Evolutionary conservation across 257 asterid species (phyloP).

Genomic region (Solanum virginianum): DNA sequence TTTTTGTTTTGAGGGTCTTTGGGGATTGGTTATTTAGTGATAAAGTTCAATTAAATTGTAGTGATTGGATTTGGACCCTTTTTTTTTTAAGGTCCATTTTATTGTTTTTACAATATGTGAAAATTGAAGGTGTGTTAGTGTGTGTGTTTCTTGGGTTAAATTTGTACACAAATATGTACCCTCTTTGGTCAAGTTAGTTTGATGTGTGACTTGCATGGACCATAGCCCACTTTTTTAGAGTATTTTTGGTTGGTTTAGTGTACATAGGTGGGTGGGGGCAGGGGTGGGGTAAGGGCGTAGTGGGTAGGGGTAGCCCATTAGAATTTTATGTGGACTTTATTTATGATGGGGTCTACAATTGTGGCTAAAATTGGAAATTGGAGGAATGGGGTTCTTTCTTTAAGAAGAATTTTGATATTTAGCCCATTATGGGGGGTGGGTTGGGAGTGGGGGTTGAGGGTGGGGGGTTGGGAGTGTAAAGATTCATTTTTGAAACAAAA

Average conservation of each 20-base stretch:
- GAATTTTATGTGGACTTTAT: background rate
- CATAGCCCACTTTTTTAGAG: background rate
- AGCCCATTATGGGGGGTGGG: background rate
- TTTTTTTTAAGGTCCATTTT: conserved; percentile 41
- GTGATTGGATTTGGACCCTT: conserved; percentile 75
- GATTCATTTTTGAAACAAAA: background rate
- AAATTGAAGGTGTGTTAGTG: background rate
- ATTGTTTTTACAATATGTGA: background rate
- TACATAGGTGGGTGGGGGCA: background rate
- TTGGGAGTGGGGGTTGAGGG: background rate
- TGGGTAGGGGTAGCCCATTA: background rate
- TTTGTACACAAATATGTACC: background rate
- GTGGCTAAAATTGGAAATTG: background rate
- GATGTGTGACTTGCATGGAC: background rate
- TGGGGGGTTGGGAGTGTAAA: background rate
- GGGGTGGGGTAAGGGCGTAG: background rate
- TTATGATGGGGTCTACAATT: background rate
- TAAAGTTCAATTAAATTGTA: conserved; percentile 32
- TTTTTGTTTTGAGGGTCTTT: background rate
- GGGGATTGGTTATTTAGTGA: conserved; percentile 19
- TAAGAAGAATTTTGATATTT: background rate
- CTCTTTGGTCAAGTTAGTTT: background rate
- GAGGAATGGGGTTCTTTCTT: background rate
- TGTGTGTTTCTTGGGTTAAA: background rate
- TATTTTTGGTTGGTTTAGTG: background rate